Base-by-base conservation (phyloP, 345 rosid genomes). In the Zanthoxylum bungeanum region DNA sequence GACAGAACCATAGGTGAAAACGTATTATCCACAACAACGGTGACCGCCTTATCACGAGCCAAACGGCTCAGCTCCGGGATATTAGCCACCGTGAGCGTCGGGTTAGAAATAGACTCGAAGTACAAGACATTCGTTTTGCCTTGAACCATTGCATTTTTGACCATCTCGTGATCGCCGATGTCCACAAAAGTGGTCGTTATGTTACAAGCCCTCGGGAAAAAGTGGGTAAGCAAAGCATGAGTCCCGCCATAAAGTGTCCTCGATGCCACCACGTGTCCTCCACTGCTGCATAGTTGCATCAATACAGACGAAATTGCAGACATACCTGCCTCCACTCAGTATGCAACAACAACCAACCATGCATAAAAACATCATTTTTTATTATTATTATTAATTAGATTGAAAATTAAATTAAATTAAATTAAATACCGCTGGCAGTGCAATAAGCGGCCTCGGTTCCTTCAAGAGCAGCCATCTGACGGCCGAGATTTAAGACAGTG, bases 391-490 rank as follows among this genome's bases (percentile, higher is more conserved):
- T 33, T 2, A 3, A 31, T 7, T 30, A 22, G 12, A 16, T 2
- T n/a, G n/a, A 58, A 14, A 57, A 39, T 19, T 24, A 2, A 5
- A 21, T 44, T 52, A 64, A 34, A 19, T 14, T 17, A 19, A 3
- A 27, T 7, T 1, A 22, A 3, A 64, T 85, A 92, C 99, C 99
- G 78, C 98, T 95, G 27, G 99, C 85, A 50, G 99, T 95, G 83
- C 98, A 95, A 57, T 95, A 95, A 39, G 96, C 99, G 40, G 99
- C 98, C 81, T 95, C 91, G 52, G 99, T 95, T 72, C 91, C 96
- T 84, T 95, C 99, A 10, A 95, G 89, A 53, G 98, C 94, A 25
- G 98, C 99, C 98, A 95, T 95, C 85, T 87, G 93, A 40, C 97
- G 98, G 83, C 96, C 77, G 64, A 95, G 98, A 72, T 87, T 91